These are phyloP conservation scores for Pythium apleroticum DNA, from an alignment of 352 stramenopile genomes.

Conservation along the genomic window DNA sequence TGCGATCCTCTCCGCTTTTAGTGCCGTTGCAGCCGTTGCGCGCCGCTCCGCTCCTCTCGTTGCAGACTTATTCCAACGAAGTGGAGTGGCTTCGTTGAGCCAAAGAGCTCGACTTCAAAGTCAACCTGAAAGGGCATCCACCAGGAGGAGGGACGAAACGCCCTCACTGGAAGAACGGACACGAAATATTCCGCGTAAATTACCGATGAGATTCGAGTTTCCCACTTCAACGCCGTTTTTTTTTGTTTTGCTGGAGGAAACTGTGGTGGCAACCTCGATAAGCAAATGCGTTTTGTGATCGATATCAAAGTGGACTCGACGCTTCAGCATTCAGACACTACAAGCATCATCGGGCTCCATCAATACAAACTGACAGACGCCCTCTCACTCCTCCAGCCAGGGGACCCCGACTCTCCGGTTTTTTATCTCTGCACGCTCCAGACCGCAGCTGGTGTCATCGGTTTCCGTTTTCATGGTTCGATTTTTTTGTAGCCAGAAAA, in stretches of 20 bases:
- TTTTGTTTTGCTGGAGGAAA: not conserved
- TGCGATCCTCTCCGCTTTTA: not conserved
- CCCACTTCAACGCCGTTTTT: not conserved
- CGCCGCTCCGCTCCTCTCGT: not conserved
- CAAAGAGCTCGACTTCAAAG: constrained; percentile 14
- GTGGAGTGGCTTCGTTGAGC: constrained; percentile 8
- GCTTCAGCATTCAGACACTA: no score
- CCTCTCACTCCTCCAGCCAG: no score
- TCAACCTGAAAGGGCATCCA: constrained; percentile 17
- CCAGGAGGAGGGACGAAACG: constrained; percentile 14
- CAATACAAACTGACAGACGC: no score
- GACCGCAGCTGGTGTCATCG: not conserved
- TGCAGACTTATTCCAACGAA: not conserved
- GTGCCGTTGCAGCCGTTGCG: not conserved
- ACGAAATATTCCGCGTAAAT: constrained; percentile 20
- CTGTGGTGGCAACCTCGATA: not conserved
- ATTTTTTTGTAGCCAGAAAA: not conserved
- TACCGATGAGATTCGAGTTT: constrained; percentile 2
- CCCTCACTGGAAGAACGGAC: not conserved
- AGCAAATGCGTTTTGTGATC: not conserved
- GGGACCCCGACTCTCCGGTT: not conserved
- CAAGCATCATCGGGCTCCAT: no score
- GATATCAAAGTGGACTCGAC: not conserved
- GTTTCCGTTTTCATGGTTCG: not conserved
- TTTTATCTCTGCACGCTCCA: no score